Evolutionary conservation across 139 green algal species (phyloP).

Genomic region (Chlorella vulgaris): DNA sequence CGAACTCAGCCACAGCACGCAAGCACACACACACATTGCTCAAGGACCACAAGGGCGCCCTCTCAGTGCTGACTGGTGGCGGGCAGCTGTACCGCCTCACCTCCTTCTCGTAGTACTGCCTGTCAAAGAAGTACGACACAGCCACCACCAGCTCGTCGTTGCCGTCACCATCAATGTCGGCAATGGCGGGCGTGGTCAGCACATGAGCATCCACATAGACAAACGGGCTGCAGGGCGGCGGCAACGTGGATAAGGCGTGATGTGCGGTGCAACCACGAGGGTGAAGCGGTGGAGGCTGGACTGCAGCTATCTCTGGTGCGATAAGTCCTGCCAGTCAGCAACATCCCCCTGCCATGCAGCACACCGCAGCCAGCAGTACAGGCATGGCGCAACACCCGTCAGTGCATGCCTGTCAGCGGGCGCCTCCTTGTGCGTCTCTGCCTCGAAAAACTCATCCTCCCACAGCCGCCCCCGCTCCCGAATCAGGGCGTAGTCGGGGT

Average conservation of each 20-base stretch:
- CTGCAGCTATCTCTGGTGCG: no score
- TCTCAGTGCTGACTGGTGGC: background rate
- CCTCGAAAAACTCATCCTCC: slow-evolving; percentile 46
- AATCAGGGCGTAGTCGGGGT: slow-evolving; percentile 21
- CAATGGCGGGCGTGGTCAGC: slow-evolving; percentile 86
- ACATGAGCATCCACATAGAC: slow-evolving; percentile 88
- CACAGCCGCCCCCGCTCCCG: slow-evolving; percentile 37
- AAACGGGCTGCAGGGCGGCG: background rate
- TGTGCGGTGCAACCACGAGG: background rate
- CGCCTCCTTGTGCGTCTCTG: slow-evolving; percentile 18
- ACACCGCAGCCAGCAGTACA: background rate
- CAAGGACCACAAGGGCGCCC: background rate
- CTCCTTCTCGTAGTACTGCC: slow-evolving; percentile 84
- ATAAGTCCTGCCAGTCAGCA: no score
- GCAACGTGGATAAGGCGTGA: background rate
- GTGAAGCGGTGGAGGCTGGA: no score
- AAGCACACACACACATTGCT: no score
- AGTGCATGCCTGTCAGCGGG: background rate
- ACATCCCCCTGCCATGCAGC: background rate
- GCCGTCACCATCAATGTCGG: slow-evolving; percentile 93
- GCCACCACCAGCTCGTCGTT: slow-evolving; percentile 90
- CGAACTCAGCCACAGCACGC: no score
- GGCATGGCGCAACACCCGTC: background rate
- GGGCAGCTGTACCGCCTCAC: slow-evolving; percentile 23
- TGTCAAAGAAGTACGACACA: slow-evolving; percentile 93